Conservation (phyloP, 2,329 filamentous ascomycete genomes). For the Arachnomyces sp. region DNA sequence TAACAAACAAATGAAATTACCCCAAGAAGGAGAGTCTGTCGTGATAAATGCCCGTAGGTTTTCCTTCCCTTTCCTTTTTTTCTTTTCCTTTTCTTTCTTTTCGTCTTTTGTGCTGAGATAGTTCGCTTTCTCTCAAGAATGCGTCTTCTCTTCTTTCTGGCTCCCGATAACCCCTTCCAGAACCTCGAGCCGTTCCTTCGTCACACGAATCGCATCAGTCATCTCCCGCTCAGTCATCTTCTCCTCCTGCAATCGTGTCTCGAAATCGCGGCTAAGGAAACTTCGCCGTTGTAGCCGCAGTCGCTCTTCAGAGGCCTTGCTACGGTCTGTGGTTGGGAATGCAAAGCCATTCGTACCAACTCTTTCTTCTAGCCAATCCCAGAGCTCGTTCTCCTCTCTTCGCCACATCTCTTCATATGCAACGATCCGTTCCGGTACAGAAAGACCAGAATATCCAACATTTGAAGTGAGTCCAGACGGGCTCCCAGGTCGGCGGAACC, state of each 20-base stretch:
- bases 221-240: slow-evolving; percentile 68
- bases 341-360: slow-evolving; percentile 59
- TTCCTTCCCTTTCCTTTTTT: no score
- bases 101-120: no score
- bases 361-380: slow-evolving; percentile 88
- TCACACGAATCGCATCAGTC: slow-evolving; percentile 72
- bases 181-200: slow-evolving; percentile 72
- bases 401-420: slow-evolving; percentile 94
- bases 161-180: slow-evolving; percentile 66
- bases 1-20: no score
- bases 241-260: slow-evolving; percentile 54
- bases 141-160: slow-evolving; percentile 34
- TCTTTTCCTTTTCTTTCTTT: no score
- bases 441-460: slow-evolving; percentile 32
- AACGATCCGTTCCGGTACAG: slow-evolving; percentile 59
- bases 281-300: slow-evolving; percentile 23
- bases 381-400: slow-evolving; percentile 77
- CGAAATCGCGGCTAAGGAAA: slow-evolving; percentile 38
- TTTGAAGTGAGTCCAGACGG: slow-evolving; percentile 29
- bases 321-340: slow-evolving; percentile 26
- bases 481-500: slow-evolving; percentile 50
- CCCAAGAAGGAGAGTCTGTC: no score
- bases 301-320: slow-evolving; percentile 32
- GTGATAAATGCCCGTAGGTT: no score
- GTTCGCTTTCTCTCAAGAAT: no score